These are phyloP conservation scores for Rosa rugosa DNA, from an alignment of 306 rosid genomes.

Conservation along the genomic window DNA sequence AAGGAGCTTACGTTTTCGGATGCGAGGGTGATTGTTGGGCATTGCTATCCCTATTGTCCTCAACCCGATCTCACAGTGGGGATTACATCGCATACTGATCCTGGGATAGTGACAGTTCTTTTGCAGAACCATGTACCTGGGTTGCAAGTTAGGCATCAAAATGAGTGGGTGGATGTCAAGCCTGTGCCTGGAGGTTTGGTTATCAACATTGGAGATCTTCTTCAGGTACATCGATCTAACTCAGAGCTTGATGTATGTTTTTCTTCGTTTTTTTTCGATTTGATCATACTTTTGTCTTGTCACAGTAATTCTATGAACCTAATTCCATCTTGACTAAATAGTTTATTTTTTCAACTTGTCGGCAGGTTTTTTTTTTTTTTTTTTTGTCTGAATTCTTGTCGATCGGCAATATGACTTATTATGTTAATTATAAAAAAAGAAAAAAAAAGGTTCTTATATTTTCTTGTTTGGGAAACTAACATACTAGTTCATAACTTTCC, in stretches of 20 bases:
- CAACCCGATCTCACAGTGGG: constrained; percentile 44
- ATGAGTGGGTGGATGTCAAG: constrained; percentile 31
- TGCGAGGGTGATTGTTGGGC: constrained; percentile 10
- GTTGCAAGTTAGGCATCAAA: constrained; percentile 30
- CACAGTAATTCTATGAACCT: too few relatives aligned
- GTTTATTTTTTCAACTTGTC: too few relatives aligned
- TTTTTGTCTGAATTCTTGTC: too few relatives aligned
- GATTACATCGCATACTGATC: constrained; percentile 32
- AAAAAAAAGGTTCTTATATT: too few relatives aligned
- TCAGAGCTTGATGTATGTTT: neutral
- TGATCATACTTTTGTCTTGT: too few relatives aligned
- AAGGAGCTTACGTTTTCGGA: constrained; percentile 34
- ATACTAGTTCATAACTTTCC: too few relatives aligned
- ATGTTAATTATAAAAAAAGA: too few relatives aligned
- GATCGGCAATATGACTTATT: too few relatives aligned
- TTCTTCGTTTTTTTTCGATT: too few relatives aligned
- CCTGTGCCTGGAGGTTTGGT: constrained; percentile 31
- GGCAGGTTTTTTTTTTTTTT: too few relatives aligned
- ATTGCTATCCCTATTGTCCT: constrained; percentile 38
- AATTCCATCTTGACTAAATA: too few relatives aligned
- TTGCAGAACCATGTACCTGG: constrained; percentile 35
- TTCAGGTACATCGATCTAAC: constrained; percentile 22
- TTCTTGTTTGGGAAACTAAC: too few relatives aligned
- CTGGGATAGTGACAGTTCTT: constrained; percentile 26
- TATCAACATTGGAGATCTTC: constrained; percentile 36